Conservation (phyloP, 306 rosid genomes). For the Boehmeria nivea region DNA sequence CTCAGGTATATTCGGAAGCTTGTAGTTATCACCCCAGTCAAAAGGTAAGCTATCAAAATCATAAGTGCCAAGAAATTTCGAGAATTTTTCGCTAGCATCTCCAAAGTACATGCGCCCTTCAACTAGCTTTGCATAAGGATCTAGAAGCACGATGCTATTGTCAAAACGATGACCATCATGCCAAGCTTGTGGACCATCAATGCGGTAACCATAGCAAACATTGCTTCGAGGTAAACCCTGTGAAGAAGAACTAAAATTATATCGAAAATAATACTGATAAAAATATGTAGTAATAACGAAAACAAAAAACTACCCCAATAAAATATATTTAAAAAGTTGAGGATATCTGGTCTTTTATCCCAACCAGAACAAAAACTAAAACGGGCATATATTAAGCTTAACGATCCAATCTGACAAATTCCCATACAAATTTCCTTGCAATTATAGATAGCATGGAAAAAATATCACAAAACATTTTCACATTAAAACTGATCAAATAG, state of each 20-base stretch:
- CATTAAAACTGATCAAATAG: no score
- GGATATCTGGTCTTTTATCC: no score
- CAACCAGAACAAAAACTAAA: no score
- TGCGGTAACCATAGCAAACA: constrained; percentile 72
- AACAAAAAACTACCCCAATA: no score
- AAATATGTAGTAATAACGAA: no score
- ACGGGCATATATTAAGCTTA: no score
- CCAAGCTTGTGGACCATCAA: constrained; percentile 85
- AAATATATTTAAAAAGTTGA: no score
- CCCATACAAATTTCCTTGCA: no score
- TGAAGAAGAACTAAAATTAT: constrained; percentile 1
- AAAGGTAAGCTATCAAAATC: constrained; percentile 78
- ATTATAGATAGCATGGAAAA: no score
- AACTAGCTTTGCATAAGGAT: constrained; percentile 89
- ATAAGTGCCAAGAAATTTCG: constrained; percentile 73
- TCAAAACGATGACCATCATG: constrained; percentile 87
- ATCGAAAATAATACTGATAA: neutral
- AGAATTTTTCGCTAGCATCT: constrained; percentile 48
- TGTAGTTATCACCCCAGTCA: constrained; percentile 88
- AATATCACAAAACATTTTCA: neutral
- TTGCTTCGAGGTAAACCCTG: constrained; percentile 78
- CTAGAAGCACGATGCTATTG: constrained; percentile 62
- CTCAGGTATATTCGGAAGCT: constrained; percentile 84
- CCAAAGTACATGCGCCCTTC: constrained; percentile 87
- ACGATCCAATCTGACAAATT: no score